phyloP scores from a whole-genome alignment of 2,329 filamentous ascomycete species.

The Talaromyces sp. region DNA sequence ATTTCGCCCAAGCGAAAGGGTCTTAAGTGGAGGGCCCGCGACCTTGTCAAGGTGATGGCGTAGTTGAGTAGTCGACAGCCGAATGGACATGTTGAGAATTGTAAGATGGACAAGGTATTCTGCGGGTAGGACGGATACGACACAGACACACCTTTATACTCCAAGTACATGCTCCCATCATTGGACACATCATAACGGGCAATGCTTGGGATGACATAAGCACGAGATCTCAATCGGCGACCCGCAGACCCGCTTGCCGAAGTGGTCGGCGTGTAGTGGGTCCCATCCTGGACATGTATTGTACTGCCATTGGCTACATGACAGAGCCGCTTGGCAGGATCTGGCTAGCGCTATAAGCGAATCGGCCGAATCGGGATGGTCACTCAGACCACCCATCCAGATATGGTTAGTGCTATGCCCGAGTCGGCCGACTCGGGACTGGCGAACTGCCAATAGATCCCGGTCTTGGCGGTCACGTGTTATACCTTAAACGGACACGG shows the following conservation, averaged over 20 bases:
- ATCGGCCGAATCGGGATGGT: background rate
- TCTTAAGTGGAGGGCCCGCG: background rate
- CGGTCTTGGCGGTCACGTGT: background rate
- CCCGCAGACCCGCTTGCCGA: background rate
- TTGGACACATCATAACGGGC: too few relatives aligned
- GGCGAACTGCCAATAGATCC: background rate
- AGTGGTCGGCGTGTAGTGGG: background rate
- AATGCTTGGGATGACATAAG: background rate
- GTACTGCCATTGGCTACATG: background rate
- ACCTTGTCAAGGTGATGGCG: background rate
- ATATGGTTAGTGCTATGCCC: background rate
- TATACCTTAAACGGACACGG: background rate
- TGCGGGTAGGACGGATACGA: background rate
- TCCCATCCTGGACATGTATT: background rate
- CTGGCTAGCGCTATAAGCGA: background rate
- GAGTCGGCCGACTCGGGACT: conserved; percentile 4
- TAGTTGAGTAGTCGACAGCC: background rate
- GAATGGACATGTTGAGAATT: background rate
- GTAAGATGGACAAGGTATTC: too few relatives aligned
- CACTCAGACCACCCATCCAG: background rate
- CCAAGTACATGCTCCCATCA: background rate
- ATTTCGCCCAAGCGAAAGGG: background rate
- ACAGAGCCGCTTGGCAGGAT: background rate
- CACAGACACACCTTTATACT: background rate
- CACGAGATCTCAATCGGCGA: background rate